These are phyloP conservation scores for Rubia balearica DNA, from an alignment of 305 asterid genomes.

Conservation along the genomic window DNA sequence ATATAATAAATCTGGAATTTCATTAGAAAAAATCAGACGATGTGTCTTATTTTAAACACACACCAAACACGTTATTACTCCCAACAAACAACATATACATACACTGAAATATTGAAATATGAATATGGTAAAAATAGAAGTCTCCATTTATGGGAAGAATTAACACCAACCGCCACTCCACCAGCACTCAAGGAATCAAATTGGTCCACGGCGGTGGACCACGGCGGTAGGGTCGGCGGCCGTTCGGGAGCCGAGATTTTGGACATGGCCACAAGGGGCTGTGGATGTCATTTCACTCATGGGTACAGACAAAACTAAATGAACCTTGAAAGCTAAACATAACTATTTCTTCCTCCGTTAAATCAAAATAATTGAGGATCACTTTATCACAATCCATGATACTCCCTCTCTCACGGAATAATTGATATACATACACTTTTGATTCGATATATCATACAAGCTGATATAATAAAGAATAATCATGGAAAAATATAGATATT, in stretches of 20 bases:
- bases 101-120: too few species aligned
- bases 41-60: too few species aligned
- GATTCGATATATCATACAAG: too few species aligned
- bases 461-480: too few species aligned
- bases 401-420: too few species aligned
- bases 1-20: too few species aligned
- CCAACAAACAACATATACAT: too few species aligned
- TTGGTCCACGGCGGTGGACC: not conserved
- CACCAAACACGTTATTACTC: too few species aligned
- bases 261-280: conserved; percentile 3
- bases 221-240: conserved; percentile 1
- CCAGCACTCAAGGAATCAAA: not conserved
- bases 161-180: not conserved
- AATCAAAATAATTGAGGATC: not conserved
- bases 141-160: not conserved
- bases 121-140: too few species aligned
- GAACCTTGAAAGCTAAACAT: not conserved
- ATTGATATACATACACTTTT: too few species aligned
- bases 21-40: too few species aligned
- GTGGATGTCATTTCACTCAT: not conserved
- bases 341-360: not conserved
- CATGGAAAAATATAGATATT: too few species aligned
- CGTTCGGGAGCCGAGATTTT: not conserved
- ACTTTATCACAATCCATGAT: not conserved
- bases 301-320: not conserved